Evolutionary conservation across 129 eudicot genomes (phyloP).

Genomic region (Chrysanthemum seticuspe): DNA sequence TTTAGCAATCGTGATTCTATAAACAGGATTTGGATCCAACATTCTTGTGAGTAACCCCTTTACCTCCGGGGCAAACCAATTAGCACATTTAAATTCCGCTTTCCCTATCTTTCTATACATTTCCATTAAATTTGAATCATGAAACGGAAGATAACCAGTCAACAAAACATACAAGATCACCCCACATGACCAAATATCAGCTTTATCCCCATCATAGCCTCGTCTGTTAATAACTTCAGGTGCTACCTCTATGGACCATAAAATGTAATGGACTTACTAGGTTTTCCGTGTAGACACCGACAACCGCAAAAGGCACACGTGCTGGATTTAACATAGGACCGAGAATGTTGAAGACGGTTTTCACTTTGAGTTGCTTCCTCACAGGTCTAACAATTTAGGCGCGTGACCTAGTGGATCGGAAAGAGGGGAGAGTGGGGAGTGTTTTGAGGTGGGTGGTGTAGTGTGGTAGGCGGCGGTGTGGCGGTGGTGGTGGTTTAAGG

Average conservation of each 20-base stretch:
- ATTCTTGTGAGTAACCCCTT: slow-evolving; percentile 49
- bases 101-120: slow-evolving; percentile 90
- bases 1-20: slow-evolving; percentile 61
- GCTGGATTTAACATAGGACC: slow-evolving; percentile 97
- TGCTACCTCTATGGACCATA: slow-evolving; percentile 30
- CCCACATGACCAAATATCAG: slow-evolving; percentile 86
- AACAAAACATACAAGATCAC: slow-evolving; percentile 62
- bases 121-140: slow-evolving; percentile 84
- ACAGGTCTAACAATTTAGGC: slow-evolving; percentile 86
- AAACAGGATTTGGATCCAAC: slow-evolving; percentile 71
- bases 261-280: slow-evolving; percentile 46
- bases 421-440: too few species aligned
- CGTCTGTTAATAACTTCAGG: slow-evolving; percentile 63
- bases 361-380: slow-evolving; percentile 78
- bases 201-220: slow-evolving; percentile 70
- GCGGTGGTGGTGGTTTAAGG: too few species aligned
- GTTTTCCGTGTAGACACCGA: slow-evolving; percentile 85
- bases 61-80: slow-evolving; percentile 59
- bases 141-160: slow-evolving; percentile 85
- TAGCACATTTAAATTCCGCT: slow-evolving; percentile 66
- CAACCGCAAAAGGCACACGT: slow-evolving; percentile 87
- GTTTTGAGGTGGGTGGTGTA: too few species aligned
- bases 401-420: too few species aligned
- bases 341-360: slow-evolving; percentile 85
- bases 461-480: too few species aligned